phyloP scores from a whole-genome alignment of 2,329 filamentous ascomycete species.

The Arachnomyces sp. region DNA sequence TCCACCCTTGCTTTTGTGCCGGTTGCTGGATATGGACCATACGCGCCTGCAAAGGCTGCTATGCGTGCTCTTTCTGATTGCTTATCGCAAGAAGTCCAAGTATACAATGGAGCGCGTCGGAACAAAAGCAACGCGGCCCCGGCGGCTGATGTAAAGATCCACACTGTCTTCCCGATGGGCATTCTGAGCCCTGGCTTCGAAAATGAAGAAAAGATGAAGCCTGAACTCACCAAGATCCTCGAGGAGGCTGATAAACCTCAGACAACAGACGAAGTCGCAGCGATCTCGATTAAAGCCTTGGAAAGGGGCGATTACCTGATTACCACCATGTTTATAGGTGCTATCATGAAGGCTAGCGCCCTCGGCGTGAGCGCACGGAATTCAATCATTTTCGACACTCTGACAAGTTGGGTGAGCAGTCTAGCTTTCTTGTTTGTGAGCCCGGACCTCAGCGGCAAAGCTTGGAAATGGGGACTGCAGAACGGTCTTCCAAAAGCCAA shows the following conservation, averaged over 20 bases:
- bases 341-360: slow-evolving; percentile 58
- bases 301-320: slow-evolving; percentile 76
- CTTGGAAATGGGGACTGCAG: slow-evolving; percentile 51
- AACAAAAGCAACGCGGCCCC: slow-evolving; percentile 34
- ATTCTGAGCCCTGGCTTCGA: slow-evolving; percentile 71
- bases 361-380: slow-evolving; percentile 49
- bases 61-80: slow-evolving; percentile 76
- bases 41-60: slow-evolving; percentile 78
- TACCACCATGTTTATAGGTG: slow-evolving; percentile 64
- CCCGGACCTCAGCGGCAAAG: slow-evolving; percentile 51
- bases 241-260: slow-evolving; percentile 78
- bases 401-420: slow-evolving; percentile 47
- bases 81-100: slow-evolving; percentile 70
- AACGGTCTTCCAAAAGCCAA: slow-evolving; percentile 34
- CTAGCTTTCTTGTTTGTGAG: slow-evolving; percentile 51
- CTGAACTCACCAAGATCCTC: slow-evolving; percentile 66
- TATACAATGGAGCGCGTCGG: slow-evolving; percentile 65
- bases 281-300: slow-evolving; percentile 60
- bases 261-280: slow-evolving; percentile 69
- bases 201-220: slow-evolving; percentile 71
- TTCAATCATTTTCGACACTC: slow-evolving; percentile 46
- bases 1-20: slow-evolving; percentile 69
- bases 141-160: slow-evolving; percentile 65
- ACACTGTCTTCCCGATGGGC: slow-evolving; percentile 75
- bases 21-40: slow-evolving; percentile 73